phyloP scores from a whole-genome alignment of 2,329 filamentous ascomycete genomes.

The Paecilomyces sp. region DNA sequence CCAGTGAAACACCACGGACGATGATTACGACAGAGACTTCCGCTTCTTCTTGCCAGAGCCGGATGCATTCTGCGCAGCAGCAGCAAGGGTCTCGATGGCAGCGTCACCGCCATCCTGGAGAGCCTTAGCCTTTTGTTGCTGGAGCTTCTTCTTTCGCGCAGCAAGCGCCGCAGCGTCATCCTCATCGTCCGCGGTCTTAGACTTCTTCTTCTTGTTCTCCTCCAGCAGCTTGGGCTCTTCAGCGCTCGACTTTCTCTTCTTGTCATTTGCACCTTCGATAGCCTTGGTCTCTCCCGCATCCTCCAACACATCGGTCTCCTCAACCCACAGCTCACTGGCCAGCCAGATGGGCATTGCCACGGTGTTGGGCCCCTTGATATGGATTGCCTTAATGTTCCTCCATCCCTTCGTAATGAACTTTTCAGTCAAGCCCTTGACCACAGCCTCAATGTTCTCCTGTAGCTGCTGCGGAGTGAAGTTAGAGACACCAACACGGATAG shows the following conservation, averaged over 20 bases:
- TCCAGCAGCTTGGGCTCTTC: slow-evolving; percentile 25
- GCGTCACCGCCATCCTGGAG: slow-evolving; percentile 34
- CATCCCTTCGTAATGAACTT: slow-evolving; percentile 81
- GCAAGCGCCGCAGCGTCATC: slow-evolving; percentile 26
- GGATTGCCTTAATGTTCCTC: slow-evolving; percentile 75
- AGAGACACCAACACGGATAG: slow-evolving; percentile 71
- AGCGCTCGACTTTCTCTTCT: slow-evolving; percentile 44
- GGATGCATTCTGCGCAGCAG: slow-evolving; percentile 9
- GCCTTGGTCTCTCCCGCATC: slow-evolving; percentile 26
- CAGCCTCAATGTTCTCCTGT: slow-evolving; percentile 70
- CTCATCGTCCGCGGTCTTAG: slow-evolving; percentile 32
- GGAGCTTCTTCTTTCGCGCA: slow-evolving; percentile 42
- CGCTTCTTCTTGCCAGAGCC: slow-evolving; percentile 29
- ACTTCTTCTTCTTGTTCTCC: slow-evolving; percentile 32
- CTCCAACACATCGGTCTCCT: slow-evolving; percentile 65
- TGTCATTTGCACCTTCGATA: slow-evolving; percentile 41
- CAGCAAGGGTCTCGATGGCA: slow-evolving; percentile 15
- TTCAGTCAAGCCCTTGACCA: slow-evolving; percentile 62
- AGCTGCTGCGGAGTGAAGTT: slow-evolving; percentile 69
- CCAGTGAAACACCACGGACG: slow-evolving; percentile 19
- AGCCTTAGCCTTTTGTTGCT: slow-evolving; percentile 43
- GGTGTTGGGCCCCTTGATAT: slow-evolving; percentile 86
- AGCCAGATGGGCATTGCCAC: slow-evolving; percentile 90
- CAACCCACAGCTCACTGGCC: slow-evolving; percentile 83
- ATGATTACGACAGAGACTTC: slow-evolving; percentile 29